These are phyloP conservation scores for Phaeosphaeria sp. DNA, from an alignment of 2,329 filamentous ascomycete genomes.

Conservation along the genomic window DNA sequence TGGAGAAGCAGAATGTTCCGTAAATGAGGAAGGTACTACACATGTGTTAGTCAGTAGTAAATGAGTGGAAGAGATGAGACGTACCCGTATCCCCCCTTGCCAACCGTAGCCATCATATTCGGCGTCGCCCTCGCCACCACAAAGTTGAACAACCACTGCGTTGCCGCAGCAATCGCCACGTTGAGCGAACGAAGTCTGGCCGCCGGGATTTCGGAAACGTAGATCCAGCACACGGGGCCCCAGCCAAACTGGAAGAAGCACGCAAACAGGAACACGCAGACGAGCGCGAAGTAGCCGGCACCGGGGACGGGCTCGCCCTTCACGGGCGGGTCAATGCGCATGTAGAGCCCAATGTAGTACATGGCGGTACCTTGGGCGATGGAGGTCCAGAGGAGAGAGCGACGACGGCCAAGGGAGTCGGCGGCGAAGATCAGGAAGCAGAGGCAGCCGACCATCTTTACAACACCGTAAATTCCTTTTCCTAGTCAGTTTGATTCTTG, in stretches of 20 bases:
- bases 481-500: too few species aligned
- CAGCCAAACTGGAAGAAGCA: slow-evolving; percentile 67
- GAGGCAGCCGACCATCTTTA: slow-evolving; percentile 70
- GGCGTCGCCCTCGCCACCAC: slow-evolving; percentile 72
- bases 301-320: slow-evolving; percentile 62
- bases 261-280: slow-evolving; percentile 76
- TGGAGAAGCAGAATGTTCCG: slow-evolving; percentile 68
- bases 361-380: slow-evolving; percentile 67
- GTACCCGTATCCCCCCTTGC: slow-evolving; percentile 57
- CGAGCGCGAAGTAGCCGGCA: slow-evolving; percentile 73
- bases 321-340: slow-evolving; percentile 66
- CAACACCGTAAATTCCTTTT: slow-evolving; percentile 49
- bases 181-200: slow-evolving; percentile 70
- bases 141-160: slow-evolving; percentile 78
- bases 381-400: slow-evolving; percentile 69
- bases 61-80: slow-evolving; percentile 21
- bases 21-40: slow-evolving; percentile 73
- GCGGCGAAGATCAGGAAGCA: slow-evolving; percentile 71
- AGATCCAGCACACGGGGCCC: slow-evolving; percentile 77
- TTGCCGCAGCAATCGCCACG: slow-evolving; percentile 71
- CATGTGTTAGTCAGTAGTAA: slow-evolving; percentile 43
- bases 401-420: slow-evolving; percentile 71
- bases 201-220: slow-evolving; percentile 73
- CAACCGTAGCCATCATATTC: slow-evolving; percentile 68
- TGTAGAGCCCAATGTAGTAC: slow-evolving; percentile 75